These are phyloP conservation scores for Backusella morwellensis DNA, from an alignment of 192 early-diverging fungal species.

Conservation along the genomic window DNA sequence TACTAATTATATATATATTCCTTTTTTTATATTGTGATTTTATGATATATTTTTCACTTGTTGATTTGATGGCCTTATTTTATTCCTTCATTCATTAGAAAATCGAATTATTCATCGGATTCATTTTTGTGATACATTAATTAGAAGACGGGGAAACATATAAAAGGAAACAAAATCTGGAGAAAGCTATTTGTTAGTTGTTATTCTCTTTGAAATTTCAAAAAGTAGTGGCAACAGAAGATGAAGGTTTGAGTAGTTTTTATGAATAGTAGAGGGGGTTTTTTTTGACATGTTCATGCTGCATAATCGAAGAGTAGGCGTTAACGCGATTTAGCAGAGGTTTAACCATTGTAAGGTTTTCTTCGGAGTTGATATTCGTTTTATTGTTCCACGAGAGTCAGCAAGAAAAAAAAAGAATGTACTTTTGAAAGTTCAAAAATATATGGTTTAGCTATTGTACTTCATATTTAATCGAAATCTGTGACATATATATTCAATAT, in stretches of 20 bases:
- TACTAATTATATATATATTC: constrained; percentile 3
- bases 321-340: background rate
- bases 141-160: background rate
- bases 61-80: background rate
- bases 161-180: constrained; percentile 3
- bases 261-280: background rate
- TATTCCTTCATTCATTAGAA: constrained; percentile 25
- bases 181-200: constrained; percentile 32
- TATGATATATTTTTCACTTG: background rate
- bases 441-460: background rate
- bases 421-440: background rate
- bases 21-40: no score
- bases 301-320: background rate
- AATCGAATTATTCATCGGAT: constrained; percentile 58
- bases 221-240: background rate
- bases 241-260: background rate
- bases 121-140: constrained; percentile 1
- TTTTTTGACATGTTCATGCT: background rate
- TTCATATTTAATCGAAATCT: background rate
- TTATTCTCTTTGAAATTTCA: background rate
- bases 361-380: background rate
- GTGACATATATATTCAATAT: background rate
- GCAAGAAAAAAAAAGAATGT: background rate
- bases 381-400: background rate
- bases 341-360: background rate